A percentile compares a stretch with the other conserved stretches of the same genome.
phyloP scores from a whole-genome alignment of 2,329 filamentous ascomycete species.

The Diaporthe velutina region DNA sequence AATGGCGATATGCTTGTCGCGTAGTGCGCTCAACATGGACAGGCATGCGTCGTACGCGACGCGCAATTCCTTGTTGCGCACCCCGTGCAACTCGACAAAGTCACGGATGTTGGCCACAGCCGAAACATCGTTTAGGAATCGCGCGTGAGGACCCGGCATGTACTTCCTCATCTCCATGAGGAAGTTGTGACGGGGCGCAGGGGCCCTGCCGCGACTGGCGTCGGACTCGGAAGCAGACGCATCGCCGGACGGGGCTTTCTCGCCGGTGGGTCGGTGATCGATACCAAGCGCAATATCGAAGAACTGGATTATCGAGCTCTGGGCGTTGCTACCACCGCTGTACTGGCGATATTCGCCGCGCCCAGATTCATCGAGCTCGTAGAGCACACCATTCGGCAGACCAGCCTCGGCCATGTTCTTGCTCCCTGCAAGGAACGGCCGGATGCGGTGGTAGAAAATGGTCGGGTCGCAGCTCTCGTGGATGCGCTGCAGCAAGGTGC shows the following conservation, averaged over 20 bases:
- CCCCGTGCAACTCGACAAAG: conserved; percentile 75
- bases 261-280: conserved; percentile 90
- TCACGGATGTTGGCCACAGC: conserved; percentile 87
- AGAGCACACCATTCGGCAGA: conserved; percentile 86
- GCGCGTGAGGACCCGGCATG: conserved; percentile 93
- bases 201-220: conserved; percentile 52
- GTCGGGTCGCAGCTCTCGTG: conserved; percentile 95
- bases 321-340: conserved; percentile 94
- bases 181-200: conserved; percentile 82
- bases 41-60: conserved; percentile 93
- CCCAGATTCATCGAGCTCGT: conserved; percentile 80
- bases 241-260: conserved; percentile 64
- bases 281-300: conserved; percentile 94
- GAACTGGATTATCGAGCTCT: conserved; percentile 97
- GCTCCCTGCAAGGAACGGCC: conserved; percentile 95
- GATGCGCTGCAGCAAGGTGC: conserved; percentile 84
- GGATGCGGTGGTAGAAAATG: conserved; percentile 94
- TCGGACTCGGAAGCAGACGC: conserved; percentile 59
- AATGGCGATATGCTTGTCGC: conserved; percentile 96
- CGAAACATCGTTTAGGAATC: conserved; percentile 86
- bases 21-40: conserved; percentile 75
- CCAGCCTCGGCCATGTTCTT: conserved; percentile 98
- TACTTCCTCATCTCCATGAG: conserved; percentile 97
- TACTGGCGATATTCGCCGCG: conserved; percentile 82
- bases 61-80: conserved; percentile 73